Conservation (phyloP, 2,329 filamentous ascomycete species). For the Cytospora schulzeri region DNA sequence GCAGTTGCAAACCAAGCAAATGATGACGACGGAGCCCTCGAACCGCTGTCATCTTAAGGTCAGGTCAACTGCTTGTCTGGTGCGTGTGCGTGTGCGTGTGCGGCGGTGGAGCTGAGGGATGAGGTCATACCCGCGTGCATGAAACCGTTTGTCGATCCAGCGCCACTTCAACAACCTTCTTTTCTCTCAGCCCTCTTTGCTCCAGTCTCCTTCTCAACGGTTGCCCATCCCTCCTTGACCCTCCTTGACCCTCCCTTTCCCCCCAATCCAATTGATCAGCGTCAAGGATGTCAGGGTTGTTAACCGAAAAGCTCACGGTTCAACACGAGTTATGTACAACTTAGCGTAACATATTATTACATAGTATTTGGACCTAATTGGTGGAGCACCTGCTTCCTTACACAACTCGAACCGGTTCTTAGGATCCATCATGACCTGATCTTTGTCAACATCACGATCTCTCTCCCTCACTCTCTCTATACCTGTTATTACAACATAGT, state of each 20-base stretch:
- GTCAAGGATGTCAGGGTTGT: background rate
- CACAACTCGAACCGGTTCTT: background rate
- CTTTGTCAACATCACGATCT: background rate
- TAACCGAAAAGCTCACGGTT: background rate
- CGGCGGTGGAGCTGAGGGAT: constrained; percentile 18
- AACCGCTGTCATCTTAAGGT: no score
- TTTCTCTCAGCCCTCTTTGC: background rate
- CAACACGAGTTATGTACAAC: no score
- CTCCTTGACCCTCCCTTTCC: no score
- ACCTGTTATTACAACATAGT: no score
- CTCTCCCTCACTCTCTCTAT: no score
- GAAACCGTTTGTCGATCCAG: constrained; percentile 4
- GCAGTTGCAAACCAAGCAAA: no score
- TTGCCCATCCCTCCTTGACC: background rate
- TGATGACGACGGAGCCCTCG: background rate
- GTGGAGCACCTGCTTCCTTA: background rate
- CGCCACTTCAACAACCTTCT: background rate
- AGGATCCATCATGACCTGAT: background rate
- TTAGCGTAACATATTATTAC: background rate
- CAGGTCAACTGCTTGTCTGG: no score
- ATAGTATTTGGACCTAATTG: background rate
- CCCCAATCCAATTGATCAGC: no score
- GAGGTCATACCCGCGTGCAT: constrained; percentile 27
- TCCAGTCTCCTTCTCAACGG: background rate
- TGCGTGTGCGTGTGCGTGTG: no score